A percentile compares a stretch with the other conserved stretches of the same genome.
phyloP scores from a whole-genome alignment of 176 grass and related monocot genomes.

The Aegilops tauschii region DNA sequence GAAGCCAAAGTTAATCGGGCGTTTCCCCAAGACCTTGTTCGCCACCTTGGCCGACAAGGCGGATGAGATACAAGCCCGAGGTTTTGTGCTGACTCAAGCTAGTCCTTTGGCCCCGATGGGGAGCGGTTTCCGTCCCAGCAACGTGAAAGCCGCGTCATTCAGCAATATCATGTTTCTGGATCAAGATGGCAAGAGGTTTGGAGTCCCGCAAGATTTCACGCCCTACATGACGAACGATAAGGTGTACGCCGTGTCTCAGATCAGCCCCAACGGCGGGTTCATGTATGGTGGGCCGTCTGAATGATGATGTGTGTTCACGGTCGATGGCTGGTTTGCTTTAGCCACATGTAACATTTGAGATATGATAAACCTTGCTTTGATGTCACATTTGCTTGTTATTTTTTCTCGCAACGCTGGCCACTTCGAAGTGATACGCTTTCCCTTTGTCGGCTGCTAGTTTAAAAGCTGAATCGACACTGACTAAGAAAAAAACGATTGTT shows the following conservation, averaged over 20 bases:
- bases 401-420: too few species aligned
- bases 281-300: background rate
- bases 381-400: background rate
- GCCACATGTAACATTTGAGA: background rate
- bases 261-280: background rate
- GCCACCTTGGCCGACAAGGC: background rate
- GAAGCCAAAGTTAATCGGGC: background rate
- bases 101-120: background rate
- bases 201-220: background rate
- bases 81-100: background rate
- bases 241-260: background rate
- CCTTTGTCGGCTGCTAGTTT: too few species aligned
- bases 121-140: background rate
- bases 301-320: background rate
- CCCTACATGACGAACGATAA: background rate
- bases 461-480: too few species aligned
- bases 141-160: background rate
- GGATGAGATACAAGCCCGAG: background rate
- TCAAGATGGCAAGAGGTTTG: background rate
- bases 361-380: background rate
- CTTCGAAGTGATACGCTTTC: too few species aligned
- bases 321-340: background rate
- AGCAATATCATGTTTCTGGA: background rate
- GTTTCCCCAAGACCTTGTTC: background rate
- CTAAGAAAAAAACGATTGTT: too few species aligned